Conservation (phyloP, 176 grass and related monocot species). For the Metroxylon sagu region DNA sequence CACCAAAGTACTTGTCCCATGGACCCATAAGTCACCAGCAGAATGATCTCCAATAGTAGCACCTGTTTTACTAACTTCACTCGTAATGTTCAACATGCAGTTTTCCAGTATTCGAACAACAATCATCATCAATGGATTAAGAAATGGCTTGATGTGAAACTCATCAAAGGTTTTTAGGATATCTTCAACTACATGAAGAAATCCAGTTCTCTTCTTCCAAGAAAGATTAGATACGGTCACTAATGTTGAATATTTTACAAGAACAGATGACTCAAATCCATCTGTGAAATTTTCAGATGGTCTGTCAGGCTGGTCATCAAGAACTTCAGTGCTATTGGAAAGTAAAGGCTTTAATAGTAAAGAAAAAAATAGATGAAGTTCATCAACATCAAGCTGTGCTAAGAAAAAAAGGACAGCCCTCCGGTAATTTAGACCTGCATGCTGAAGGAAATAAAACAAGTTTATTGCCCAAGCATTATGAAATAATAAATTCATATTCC, state of each 20-base stretch:
- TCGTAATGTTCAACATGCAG: constrained; percentile 46
- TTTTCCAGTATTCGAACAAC: constrained; percentile 62
- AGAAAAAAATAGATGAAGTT: constrained; percentile 79
- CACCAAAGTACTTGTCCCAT: constrained; percentile 10
- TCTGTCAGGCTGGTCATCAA: constrained; percentile 22
- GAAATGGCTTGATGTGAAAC: constrained; percentile 53
- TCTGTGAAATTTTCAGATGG: constrained; percentile 24
- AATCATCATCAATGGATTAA: constrained; percentile 67
- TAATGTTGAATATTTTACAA: constrained; percentile 36
- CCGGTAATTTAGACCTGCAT: constrained; percentile 62
- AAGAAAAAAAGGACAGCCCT: constrained; percentile 88
- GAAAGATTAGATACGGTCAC: constrained; percentile 45
- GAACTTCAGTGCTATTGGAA: constrained; percentile 38
- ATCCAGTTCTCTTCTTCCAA: constrained; percentile 76
- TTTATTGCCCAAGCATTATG: too few species aligned
- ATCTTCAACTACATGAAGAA: constrained; percentile 81
- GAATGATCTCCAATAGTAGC: constrained; percentile 26
- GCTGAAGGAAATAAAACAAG: constrained; percentile 32
- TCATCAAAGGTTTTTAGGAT: constrained; percentile 72
- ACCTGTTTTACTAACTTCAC: constrained; percentile 7
- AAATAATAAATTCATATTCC: too few species aligned
- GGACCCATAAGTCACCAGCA: constrained; percentile 16
- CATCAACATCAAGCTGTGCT: constrained; percentile 65
- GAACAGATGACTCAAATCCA: constrained; percentile 8
- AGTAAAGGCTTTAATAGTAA: constrained; percentile 72